phyloP scores from a whole-genome alignment of 2,329 filamentous ascomycete genomes.

The Stagonosporopsis chrysanthemi region DNA sequence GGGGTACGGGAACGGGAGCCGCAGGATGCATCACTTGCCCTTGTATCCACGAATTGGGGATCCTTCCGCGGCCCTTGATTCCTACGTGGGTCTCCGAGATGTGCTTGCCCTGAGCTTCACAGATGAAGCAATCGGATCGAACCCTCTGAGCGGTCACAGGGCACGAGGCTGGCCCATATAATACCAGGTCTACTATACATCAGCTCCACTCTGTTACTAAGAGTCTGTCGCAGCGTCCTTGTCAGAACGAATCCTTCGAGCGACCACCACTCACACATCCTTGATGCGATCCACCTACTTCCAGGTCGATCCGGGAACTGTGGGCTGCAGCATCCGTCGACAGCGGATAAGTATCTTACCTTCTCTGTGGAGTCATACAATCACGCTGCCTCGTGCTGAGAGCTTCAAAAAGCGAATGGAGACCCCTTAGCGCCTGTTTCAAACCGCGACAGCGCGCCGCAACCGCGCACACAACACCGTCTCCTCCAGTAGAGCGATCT shows the following conservation, averaged over 20 bases:
- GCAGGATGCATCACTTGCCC: background rate
- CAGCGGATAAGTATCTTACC: background rate
- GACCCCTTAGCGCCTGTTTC: constrained; percentile 7
- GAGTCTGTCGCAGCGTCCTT: constrained; percentile 13
- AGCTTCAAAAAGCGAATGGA: background rate
- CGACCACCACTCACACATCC: background rate
- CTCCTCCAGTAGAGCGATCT: background rate
- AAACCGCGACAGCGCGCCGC: constrained; percentile 18
- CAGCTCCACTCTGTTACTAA: constrained; percentile 18
- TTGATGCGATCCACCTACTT: background rate
- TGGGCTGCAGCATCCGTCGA: background rate
- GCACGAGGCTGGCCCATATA: constrained; percentile 1
- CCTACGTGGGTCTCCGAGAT: background rate
- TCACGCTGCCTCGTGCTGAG: background rate
- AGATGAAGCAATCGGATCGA: background rate
- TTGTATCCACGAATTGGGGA: background rate
- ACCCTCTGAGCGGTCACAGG: background rate
- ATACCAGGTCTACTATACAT: constrained; percentile 1
- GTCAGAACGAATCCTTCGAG: constrained; percentile 11
- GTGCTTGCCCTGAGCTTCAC: background rate
- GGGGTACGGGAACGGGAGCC: constrained; percentile 4
- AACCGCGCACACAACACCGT: constrained; percentile 3
- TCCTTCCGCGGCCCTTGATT: constrained; percentile 1
- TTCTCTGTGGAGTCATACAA: background rate
- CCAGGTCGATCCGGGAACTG: background rate